Base-by-base conservation (phyloP, 2,329 filamentous ascomycete genomes). In the Pseudogymnoascus sp. region DNA sequence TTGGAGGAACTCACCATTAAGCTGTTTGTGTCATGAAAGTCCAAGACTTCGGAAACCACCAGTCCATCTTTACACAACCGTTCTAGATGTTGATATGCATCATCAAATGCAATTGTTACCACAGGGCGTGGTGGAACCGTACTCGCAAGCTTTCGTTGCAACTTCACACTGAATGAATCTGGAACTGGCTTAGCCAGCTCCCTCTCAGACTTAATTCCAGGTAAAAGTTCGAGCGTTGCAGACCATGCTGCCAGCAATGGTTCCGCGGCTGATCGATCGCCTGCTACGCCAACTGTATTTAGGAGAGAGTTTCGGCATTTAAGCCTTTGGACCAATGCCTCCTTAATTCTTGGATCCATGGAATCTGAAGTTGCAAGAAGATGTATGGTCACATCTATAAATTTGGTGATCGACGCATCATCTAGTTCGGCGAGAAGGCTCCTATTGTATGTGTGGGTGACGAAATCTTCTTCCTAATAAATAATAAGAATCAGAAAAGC, bases 91-190 rank as follows among this genome's bases (percentile, higher is more conserved):
- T 77, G 77, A 67, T 88, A 83, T 0, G 92, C 89, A 69, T 91
- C 86, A 12, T 87, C 83, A 68, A 90, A 88, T 26, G 83, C 84
- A 2, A 93, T 79, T 62, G 91, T 82, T 10, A 97, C 90, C 69
- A 97, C 93, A 0, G 93, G 93, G 7, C 93, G 84, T 6, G 95
- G 95, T 3, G 95, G 95, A 70, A 97, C 93, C 0, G 92, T 97
- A 69, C 92, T 97, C 0, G 95, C 93, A 34, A 99, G 80, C 67
- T 89, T 89, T n/a, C 93, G 84, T 73, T 99, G 95, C 39, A 97
- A 82, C 72, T 96, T 96, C 23, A 86, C 85, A 69, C 91, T 97
- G 74, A 97, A 97, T 0, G 93, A 86, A n/a, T 87, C 86, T 0
- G 86, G 82, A 0, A 96, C 85, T 0, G 84, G 75, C 61, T 81